Evolutionary conservation across 2,329 filamentous ascomycete species (phyloP), one percentile per base, ranked within the genome.

Genomic region (Monilinia fructigena): DNA sequence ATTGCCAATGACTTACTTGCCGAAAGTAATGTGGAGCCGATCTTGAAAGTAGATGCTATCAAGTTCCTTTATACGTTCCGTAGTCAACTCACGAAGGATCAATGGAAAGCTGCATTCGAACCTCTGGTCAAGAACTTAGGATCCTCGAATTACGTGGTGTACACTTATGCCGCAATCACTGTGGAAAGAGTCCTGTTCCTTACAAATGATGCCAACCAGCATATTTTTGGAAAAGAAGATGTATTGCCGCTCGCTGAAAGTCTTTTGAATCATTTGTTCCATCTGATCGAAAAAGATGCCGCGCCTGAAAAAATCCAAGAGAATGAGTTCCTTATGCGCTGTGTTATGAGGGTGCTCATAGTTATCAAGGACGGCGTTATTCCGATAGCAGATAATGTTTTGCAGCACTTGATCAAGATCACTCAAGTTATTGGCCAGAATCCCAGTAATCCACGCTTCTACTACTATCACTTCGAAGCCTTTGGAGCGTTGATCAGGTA

Each of bases 311-410:
- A 98, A 82, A 88, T 99, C 69, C 95, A 99, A 76, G 95, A 99
- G 79, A 99, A 99, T 76, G 95, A 99, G 76, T 99, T 98, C 77
- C 78, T 99, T 75, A 98, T 99, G 93, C 91, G 93, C 74, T 99
- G 95, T 74, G 92, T 97, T 66, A 99, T 99, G 95, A 87, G 95
- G 73, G 94, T 99, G 16, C 82, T 99, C 68, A 93, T 99, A 71
- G 93, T 98, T 70, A 90, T 98, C 78, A 91, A 90, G 76, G 93
- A 97, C 58, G 90, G 88, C 38, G 86, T 94, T 18, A 79, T 88
- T 2, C 84, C 88, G 1, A 87, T 95, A 59, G 83, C 89, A 7
- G 92, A 97, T 72, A 85, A 84, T 71, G 86, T 96, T n/a, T 81
- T 98, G 63, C 85, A 86, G 63, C 93, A 96, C 77, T 85, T 99